Conservation (phyloP, 352 stramenopile genomes). For the Pythium rishiriense region DNA sequence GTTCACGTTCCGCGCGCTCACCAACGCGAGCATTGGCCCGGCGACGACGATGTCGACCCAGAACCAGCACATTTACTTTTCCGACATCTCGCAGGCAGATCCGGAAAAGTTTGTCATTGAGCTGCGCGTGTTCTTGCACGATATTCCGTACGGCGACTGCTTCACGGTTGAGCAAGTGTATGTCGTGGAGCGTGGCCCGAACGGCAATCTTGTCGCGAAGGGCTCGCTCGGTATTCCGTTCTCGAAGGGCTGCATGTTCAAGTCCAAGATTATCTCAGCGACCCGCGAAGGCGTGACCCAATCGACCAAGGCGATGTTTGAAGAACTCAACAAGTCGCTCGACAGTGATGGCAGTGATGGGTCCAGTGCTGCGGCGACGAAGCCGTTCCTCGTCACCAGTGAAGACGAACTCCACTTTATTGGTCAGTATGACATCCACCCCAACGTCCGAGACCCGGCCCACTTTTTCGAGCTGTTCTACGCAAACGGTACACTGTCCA, state of each 20-base stretch:
- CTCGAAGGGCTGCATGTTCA: conserved; percentile 89
- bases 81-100: conserved; percentile 34
- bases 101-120: conserved; percentile 61
- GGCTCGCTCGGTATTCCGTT: conserved; percentile 81
- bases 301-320: conserved; percentile 57
- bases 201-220: conserved; percentile 52
- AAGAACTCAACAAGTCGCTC: conserved; percentile 61
- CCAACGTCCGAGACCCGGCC: conserved; percentile 42
- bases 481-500: conserved; percentile 42
- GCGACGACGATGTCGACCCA: conserved; percentile 83
- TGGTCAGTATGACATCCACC: conserved; percentile 66
- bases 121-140: conserved; percentile 66
- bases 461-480: conserved; percentile 84
- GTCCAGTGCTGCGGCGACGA: conserved; percentile 24
- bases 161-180: conserved; percentile 78
- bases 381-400: conserved; percentile 68
- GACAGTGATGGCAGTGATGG: conserved; percentile 15
- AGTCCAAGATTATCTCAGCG: conserved; percentile 87
- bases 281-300: conserved; percentile 60
- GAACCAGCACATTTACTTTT: conserved; percentile 65
- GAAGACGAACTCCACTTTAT: conserved; percentile 70
- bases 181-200: conserved; percentile 47
- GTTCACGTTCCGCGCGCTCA: conserved; percentile 69
- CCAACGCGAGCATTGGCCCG: conserved; percentile 81
- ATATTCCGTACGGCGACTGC: conserved; percentile 87